phyloP scores from a whole-genome alignment of 148 eudicot genomes.

The Silene conica region DNA sequence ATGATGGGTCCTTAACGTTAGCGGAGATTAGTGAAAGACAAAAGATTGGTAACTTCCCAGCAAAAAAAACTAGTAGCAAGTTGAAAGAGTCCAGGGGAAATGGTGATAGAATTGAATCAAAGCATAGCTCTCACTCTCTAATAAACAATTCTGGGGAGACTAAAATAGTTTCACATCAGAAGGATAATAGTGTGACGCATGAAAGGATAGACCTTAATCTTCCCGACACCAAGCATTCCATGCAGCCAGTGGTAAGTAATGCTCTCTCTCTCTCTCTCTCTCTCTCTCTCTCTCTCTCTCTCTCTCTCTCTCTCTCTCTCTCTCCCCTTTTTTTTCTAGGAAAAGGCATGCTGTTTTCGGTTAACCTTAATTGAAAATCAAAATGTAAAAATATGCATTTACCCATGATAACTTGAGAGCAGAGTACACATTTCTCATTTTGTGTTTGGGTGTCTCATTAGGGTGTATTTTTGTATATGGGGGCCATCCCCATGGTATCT shows the following conservation, averaged over 20 bases:
- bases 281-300: too few relatives aligned
- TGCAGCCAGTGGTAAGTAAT: slow-evolving; percentile 55
- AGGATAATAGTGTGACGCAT: slow-evolving; percentile 51
- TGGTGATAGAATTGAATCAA: slow-evolving; percentile 38
- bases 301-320: too few relatives aligned
- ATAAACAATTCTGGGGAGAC: slow-evolving; percentile 32
- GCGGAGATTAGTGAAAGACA: slow-evolving; percentile 41
- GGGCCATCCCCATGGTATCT: too few relatives aligned
- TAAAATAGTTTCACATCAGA: slow-evolving; percentile 40
- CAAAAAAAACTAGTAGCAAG: slow-evolving; percentile 42
- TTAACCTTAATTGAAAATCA: not conserved
- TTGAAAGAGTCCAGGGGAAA: slow-evolving; percentile 44
- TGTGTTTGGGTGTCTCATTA: too few relatives aligned
- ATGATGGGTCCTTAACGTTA: slow-evolving; percentile 30
- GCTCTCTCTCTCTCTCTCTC: too few relatives aligned
- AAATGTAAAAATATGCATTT: not conserved
- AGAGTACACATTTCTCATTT: too few relatives aligned
- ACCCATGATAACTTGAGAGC: too few relatives aligned
- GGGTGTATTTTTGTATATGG: too few relatives aligned
- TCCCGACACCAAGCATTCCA: slow-evolving; percentile 51
- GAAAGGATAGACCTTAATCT: slow-evolving; percentile 62
- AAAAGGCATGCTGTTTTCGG: not conserved
- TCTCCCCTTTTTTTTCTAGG: too few relatives aligned
- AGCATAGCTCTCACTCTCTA: slow-evolving; percentile 44
- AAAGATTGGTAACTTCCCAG: slow-evolving; percentile 30